Base-by-base conservation (phyloP, 805 yeast genomes). In the Ogataea saltuana region DNA sequence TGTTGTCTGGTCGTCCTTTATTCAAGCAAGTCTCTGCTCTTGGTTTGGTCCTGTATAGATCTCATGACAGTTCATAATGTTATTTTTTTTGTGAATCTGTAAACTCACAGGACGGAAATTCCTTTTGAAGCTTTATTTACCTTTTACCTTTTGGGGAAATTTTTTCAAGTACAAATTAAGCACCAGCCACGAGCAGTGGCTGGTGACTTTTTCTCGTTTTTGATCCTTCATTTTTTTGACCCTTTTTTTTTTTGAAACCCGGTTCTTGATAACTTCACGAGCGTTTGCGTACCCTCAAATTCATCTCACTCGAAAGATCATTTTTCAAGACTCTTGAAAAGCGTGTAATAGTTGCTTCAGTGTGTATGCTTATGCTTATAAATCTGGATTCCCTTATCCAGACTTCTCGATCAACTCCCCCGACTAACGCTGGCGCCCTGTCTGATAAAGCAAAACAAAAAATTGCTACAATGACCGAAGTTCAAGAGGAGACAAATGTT, bases 391-490 rank as follows among this genome's bases (percentile, higher is more conserved):
- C 26, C 26, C 10, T 32, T 12, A 27, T 33, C 25, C 13, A 5
- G 6, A 4, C 10, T n/a, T 4, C 12, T 18, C 10, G 15, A 6
- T 17, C 11, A 18, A 4, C 22, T 31, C 8, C 13, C n/a, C 28
- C 16, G 29, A 26, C 39, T 33, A 32, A 31, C 31, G 34, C 34
- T 26, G 33, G 38, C 38, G 33, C 33, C 29, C 18, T 13, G n/a
- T n/a, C n/a, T n/a, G n/a, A n/a, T n/a, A n/a, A n/a, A 36, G 28
- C 35, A 19, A 7, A 37, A 13, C 32, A 27, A 21, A 26, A 39
- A 26, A 28, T 37, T 42, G 46, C 46, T 37, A 42, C 25, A 26
- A 48, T 48, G 48, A 31, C 52, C n/a, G 40, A 16, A 17, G 27
- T 33, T 30, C 36, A 37, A 16, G 42, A 45, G 29, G 43, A 39